Evolutionary conservation across 1,139 yeast genomes (phyloP), one percentile per base, ranked within the genome.

Genomic region (Wickerhamomyces sp.): DNA sequence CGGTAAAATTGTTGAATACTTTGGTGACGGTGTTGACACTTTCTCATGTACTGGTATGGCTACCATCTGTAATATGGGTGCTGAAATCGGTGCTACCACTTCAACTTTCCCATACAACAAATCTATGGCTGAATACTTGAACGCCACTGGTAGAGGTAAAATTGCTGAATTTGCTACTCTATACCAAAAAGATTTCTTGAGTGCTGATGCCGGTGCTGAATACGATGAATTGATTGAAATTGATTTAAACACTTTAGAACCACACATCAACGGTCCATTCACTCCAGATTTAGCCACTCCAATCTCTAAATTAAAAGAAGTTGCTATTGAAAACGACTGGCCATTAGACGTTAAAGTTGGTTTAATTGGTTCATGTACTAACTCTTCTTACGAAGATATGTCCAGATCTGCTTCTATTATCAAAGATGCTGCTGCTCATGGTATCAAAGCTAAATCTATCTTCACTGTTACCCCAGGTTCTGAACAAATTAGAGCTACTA

Each of bases 31-130:
- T 81, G 91, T 91, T 56, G 84, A 88, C 64, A 84, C 96, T 56
- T 87, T 93, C 73, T 88, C 96, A 43, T 90, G 96, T 76, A 91
- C 99, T 55, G 99, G 99, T 81, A 91, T 91, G 99, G 99, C 95
- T 71, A 91, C 99, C 64, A 93, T 91, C 73, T 91, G 99, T 83
- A 91, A 91, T 74, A 91, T 91, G 99, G 99, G 99, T 82, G 99
- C 99, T 59, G 99, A 91, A 76, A 89, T 91, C 61, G 99, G 99
- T 78, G 99, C 98, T 53, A 91, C 99, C 58, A 93, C 99, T 52
- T 93, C 98, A 45, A 91, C 87, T 56, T 93, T 93, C 95, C 99
- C 99, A 72, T 90, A 76, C 84, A 89, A 89, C 78, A 74, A 81
- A 61, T 83, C 96, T 55, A 89, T 89, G 96, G 82, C 73, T 67